A percentile compares a stretch with the other conserved stretches of the same genome.
Conservation (phyloP, 2,329 filamentous ascomycete genomes). For the Penicillium sp. region DNA sequence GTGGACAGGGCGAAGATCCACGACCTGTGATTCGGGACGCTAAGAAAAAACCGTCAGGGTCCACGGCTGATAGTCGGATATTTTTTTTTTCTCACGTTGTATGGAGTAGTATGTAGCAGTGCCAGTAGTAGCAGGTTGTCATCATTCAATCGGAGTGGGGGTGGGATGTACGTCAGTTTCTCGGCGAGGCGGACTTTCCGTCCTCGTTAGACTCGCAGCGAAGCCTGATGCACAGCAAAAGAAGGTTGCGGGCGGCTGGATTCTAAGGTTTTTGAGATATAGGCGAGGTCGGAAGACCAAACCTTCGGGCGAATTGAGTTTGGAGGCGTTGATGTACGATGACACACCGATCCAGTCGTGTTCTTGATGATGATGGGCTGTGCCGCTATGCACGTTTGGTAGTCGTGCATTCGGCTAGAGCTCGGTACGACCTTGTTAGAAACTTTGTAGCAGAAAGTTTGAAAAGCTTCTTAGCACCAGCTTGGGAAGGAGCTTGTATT, state of each 20-base stretch:
- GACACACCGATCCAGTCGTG: conserved; percentile 9
- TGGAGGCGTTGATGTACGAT: conserved; percentile 7
- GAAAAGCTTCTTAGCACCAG: conserved; percentile 7
- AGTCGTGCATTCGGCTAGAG: conserved; percentile 10
- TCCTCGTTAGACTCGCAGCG: not conserved
- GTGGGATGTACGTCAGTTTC: conserved; percentile 25
- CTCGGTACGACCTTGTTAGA: conserved; percentile 9
- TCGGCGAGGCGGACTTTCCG: conserved; percentile 17
- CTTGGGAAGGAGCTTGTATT: not conserved
- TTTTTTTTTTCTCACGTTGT: not conserved
- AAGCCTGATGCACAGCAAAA: not conserved
- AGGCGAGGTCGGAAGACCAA: conserved; percentile 11
- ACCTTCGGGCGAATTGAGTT: conserved; percentile 15
- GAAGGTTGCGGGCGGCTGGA: conserved; percentile 6
- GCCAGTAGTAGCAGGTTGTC: not conserved
- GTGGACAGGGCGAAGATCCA: conserved; percentile 20
- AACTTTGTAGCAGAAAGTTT: not conserved
- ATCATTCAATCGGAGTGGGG: conserved; percentile 10
- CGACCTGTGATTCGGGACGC: conserved; percentile 20
- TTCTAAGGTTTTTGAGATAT: conserved; percentile 9
- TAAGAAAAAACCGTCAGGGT: conserved; percentile 29
- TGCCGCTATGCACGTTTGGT: conserved; percentile 2
- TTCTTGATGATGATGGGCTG: not conserved
- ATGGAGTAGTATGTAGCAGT: no score
- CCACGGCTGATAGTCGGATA: conserved; percentile 25